phyloP scores from a whole-genome alignment of 2,329 filamentous ascomycete genomes.

The Orbilia javanica region DNA sequence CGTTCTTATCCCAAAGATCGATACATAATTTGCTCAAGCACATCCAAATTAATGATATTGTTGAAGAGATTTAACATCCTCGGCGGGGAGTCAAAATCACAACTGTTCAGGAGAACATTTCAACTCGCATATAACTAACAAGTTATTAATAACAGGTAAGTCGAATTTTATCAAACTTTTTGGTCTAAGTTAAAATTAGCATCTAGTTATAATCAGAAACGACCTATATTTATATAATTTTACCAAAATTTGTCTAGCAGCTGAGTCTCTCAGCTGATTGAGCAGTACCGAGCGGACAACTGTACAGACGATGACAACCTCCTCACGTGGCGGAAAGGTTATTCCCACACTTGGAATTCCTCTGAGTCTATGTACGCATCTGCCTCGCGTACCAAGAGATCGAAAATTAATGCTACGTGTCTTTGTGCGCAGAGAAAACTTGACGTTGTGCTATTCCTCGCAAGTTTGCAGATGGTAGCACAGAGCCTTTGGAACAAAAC shows the following conservation, averaged over 20 bases:
- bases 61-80: no score
- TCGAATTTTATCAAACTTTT: no score
- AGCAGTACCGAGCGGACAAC: neutral
- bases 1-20: no score
- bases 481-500: neutral
- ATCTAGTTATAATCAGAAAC: no score
- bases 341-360: constrained; percentile 27
- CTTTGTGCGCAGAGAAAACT: neutral
- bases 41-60: no score
- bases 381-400: neutral
- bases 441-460: neutral
- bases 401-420: neutral
- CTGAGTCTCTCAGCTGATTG: constrained; percentile 1
- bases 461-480: neutral
- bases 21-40: no score
- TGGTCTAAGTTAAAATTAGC: no score
- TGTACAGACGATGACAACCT: neutral
- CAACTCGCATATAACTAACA: no score
- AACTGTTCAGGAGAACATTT: no score
- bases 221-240: no score
- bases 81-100: no score
- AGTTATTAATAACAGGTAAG: no score
- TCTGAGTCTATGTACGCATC: neutral
- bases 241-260: neutral
- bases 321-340: constrained; percentile 44